Evolutionary conservation across 2,329 filamentous ascomycete genomes (phyloP), one percentile per base, ranked within the genome.

Genomic region (Grosmannia serpens): DNA sequence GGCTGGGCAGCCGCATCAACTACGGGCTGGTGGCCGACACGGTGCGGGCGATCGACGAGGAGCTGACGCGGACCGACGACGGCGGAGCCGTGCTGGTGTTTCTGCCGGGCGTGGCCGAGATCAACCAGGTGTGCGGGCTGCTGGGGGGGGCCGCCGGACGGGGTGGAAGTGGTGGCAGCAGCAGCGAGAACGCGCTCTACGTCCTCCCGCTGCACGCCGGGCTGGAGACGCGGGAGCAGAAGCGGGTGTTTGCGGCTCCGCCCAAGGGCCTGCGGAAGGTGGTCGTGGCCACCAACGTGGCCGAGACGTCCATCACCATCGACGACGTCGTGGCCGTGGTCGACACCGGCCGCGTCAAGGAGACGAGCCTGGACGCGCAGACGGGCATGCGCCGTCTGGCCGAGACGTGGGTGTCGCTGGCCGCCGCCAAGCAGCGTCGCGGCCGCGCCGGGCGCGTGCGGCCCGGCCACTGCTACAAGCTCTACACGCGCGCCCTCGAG

Each of bases 281-380:
- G 15, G 88, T 99, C 38, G 89, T 92, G 8, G 89, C 94, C 1
- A 99, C 94, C 51, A 99, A 99, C 67, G 92, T 99, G 2, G 94
- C 94, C 2, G 94, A 99, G 70, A 99, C 94, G 0, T 97, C 94
- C 2, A 97, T 99, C 69, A 99, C 94, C 0, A 99, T 99, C 61
- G 91, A 96, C 68, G 94, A 99, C 68, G 89, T 99, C 57, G 88
- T 97, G 2, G 92, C 89, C 2, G 94, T 99, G 52, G 92, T 99
- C 62, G 94, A 99, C 70, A 94, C 88, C 13, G 94, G 94, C 31
- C 86, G 90, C 57, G 94, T 99, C 60, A 99, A 99, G 69, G 92
- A 99, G 71, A 99, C 91, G 0, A 92, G 89, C 68, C 97, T 91
- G 66, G 94, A 97, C 69, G 84, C 90, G 0, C 82, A 87, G 62